Evolutionary conservation across 345 rosid species (phyloP), one percentile per base, ranked within the genome.

Genomic region (Pistacia integerrima): DNA sequence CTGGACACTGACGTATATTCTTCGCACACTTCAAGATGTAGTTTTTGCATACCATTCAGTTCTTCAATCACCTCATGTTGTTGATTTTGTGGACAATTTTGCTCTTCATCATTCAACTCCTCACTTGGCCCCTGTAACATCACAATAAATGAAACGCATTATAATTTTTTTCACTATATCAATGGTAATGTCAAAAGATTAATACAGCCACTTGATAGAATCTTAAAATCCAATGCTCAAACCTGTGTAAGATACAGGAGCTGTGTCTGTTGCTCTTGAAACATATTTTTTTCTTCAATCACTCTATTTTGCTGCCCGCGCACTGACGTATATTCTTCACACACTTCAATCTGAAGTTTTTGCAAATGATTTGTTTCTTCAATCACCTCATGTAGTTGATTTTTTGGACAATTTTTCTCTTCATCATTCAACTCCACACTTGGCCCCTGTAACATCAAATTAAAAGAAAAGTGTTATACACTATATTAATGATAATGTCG

Each of bases 371-470:
- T 61, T 61, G 67, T 18, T 11, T 38, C 20, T 61, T 63, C 59
- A 16, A 17, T 8, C 76, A 28, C 48, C 67, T 61, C 59, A 28
- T 30, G n/a, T 30, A 2, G 68, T 11, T 30, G 48, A 48, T 11
- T 25, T 8, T 18, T 18, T 12, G 51, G 61, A 55, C 18, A 16
- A 11, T 25, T 44, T 72, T 25, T 3, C 67, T 60, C 46, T 28
- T 60, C 67, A 60, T 73, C 46, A 61, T 17, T 18, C 20, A 41
- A 38, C 67, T 7, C 22, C 41, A 44, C 36, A 1, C 52, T 71
- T 38, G n/a, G n/a, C n/a, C 74, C 7, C 67, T 60, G 74, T 14
- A 71, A 57, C 74, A 71, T 41, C 65, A 4, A 9, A 70, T 56
- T 56, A 70, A 56, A 36, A 25, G 25, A 5, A 9, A 38, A 70